Evolutionary conservation across 176 grass and related monocot genomes (phyloP), one percentile per base, ranked within the genome.

Genomic region (Aegilops speltoides): DNA sequence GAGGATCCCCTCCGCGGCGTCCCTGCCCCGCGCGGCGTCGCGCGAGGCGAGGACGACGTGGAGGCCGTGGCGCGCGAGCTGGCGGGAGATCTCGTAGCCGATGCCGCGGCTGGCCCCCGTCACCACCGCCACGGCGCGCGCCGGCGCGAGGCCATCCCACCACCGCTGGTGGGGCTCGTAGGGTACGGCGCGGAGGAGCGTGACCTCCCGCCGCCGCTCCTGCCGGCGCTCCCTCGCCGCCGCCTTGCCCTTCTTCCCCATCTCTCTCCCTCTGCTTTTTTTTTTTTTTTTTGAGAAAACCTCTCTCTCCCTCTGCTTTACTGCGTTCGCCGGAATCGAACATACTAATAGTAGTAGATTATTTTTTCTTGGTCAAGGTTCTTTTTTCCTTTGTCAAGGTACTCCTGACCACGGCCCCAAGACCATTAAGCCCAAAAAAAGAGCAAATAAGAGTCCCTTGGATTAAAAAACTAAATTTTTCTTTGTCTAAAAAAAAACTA

Each of bases 231-330:
- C 91, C 69, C 82, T 89, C 50, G 93, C 91, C 86, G 88, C 83
- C 84, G 86, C 87, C 62, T 93, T 94, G 46, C 90, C 97, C 67
- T 94, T 94, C 88, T 96, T 96, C 76, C 94, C 97, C 97, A 94
- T 93, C 74, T 36, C 28, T 4, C 20, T 1, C 40, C 33, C 32
- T 29, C 28, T 29, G 28, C n/a, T n/a, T 29, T 41, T 0, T 45
- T 12, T 12, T 15, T 4, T 15, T 50, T 50, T 16, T 50, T 12
- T 3, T 12, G 41, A 45, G 9, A 45, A 12, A 45, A 34, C 32
- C 28, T 2, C 33, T 34, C 33, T 34, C 32, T 33, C 32, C 41
- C 41, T 43, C 41, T 43, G 41, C 41, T 45, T 1, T 45, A 45
- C 43, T 14, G 43, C 0, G 43, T 45, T 45, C 11, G 12, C 43